Percentiles rank a stretch among this genome's conserved stretches.
Evolutionary conservation across 345 rosid genomes (phyloP).

Genomic region (Nasturtium officinale): DNA sequence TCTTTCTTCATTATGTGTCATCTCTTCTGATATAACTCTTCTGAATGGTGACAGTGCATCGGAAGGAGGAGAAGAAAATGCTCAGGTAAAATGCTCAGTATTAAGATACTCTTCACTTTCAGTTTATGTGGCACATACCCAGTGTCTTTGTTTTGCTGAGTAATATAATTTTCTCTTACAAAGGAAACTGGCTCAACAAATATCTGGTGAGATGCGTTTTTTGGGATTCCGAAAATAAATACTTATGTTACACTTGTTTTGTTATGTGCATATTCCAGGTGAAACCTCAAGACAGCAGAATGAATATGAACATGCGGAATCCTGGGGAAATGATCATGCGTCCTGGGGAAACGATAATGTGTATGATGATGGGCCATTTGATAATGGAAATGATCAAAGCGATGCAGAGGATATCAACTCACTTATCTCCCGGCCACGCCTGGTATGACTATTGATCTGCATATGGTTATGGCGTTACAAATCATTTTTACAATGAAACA

Average conservation of each 20-base stretch:
- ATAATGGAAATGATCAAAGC: constrained; percentile 57
- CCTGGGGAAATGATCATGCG: constrained; percentile 62
- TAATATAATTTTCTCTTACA: neutral
- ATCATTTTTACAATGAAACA: constrained; percentile 19
- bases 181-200: constrained; percentile 8
- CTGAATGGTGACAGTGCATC: constrained; percentile 64
- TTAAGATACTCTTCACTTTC: neutral
- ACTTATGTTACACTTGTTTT: constrained; percentile 6
- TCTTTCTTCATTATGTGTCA: constrained; percentile 17
- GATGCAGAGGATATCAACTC: constrained; percentile 60
- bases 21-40: constrained; percentile 39
- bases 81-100: constrained; percentile 56
- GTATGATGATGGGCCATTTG: constrained; percentile 58
- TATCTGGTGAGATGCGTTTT: neutral
- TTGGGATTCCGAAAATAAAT: neutral
- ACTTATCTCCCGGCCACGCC: constrained; percentile 91
- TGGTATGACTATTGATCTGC: constrained; percentile 52
- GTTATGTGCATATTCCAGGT: constrained; percentile 50
- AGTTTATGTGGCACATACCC: constrained; percentile 23
- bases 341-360: constrained; percentile 65
- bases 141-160: constrained; percentile 20
- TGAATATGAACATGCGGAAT: constrained; percentile 55
- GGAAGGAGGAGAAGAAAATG: constrained; percentile 65
- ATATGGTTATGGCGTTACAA: constrained; percentile 10
- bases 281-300: constrained; percentile 47